phyloP scores from a whole-genome alignment of 306 rosid genomes.

The Astragalus glycyphyllos region DNA sequence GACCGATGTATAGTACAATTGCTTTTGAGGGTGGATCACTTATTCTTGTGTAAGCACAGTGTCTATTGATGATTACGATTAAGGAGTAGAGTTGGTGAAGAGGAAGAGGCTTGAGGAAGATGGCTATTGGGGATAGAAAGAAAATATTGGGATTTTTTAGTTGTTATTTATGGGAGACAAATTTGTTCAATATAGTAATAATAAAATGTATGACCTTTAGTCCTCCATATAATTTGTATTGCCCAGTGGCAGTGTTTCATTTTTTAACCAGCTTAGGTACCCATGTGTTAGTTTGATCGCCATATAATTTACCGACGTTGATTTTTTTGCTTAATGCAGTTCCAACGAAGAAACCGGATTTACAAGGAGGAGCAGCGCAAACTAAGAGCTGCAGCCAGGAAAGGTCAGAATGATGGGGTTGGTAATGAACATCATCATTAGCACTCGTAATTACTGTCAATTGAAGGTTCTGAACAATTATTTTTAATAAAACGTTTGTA shows the following conservation, averaged over 20 bases:
- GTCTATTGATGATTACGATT: background rate
- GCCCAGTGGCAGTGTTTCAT: background rate
- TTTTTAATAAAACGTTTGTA: constrained; percentile 44
- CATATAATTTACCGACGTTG: constrained; percentile 19
- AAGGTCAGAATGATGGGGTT: constrained; percentile 62
- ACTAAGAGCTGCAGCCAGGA: constrained; percentile 74
- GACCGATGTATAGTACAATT: background rate
- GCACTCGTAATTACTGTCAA: constrained; percentile 41
- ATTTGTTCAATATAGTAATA: background rate
- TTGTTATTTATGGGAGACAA: background rate
- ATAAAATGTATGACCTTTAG: background rate
- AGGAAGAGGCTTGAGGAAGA: background rate
- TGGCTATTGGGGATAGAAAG: background rate
- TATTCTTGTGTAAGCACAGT: background rate
- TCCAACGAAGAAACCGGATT: constrained; percentile 87
- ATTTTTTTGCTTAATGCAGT: constrained; percentile 54
- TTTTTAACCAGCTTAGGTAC: background rate
- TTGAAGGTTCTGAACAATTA: constrained; percentile 52
- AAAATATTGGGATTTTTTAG: background rate
- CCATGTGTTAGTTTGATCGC: constrained; percentile 6
- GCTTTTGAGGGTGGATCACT: background rate
- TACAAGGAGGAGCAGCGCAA: constrained; percentile 98
- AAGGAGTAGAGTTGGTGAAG: background rate
- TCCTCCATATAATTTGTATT: background rate
- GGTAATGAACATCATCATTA: constrained; percentile 65